Base-by-base conservation (phyloP, 2,329 filamentous ascomycete species). In the Colletotrichum scovillei region DNA sequence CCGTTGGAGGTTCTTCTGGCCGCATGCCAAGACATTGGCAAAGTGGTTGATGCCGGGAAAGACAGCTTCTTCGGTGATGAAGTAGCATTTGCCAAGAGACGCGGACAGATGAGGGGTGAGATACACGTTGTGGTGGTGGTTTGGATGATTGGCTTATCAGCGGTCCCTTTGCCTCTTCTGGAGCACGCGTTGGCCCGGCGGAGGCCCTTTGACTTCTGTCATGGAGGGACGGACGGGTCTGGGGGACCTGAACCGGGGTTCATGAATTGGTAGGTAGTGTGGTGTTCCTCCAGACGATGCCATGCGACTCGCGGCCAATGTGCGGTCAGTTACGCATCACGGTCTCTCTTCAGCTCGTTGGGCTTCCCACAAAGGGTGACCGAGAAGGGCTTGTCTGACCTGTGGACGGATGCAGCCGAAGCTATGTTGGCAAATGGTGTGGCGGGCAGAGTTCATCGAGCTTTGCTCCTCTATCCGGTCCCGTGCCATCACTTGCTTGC, bases 81-180 rank as follows among this genome's bases (percentile, higher is more conserved):
- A 14, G 68, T 72, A 28, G 63, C 46, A 74, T 53, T 63, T 59
- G 72, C 72, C 72, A 74, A 74, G 72, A 49, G 26, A 28, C 52
- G 11, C 32, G 52, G 28, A 26, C 63, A 55, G 57, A 74, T 59
- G 68, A 72, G 38, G 68, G 57, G 63, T 28, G 62, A 11, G 38
- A 55, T 60, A 46, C 72, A 74, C 72, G 68, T 49, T 74, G 68
- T 64, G 63, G 58, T 63, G 24, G 56, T 55, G n/a, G 26, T 73
- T 28, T 28, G n/a, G 32, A 38, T 68, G 72, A 74, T 74, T 74
- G 72, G 72, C 68, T 74, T 63, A 74, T 74, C 72, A 74, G 55
- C 68, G 63, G 68, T 28, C 22, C 24, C 53, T 72, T 68, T 72
- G 35, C 68, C 63, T 59, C 35, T 66, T 73, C 38, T n/a, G 55